A percentile compares a stretch with the other conserved stretches of the same genome.
Conservation (phyloP, 495 filamentous ascomycete genomes). For the Xanthoparmelia taractica region DNA sequence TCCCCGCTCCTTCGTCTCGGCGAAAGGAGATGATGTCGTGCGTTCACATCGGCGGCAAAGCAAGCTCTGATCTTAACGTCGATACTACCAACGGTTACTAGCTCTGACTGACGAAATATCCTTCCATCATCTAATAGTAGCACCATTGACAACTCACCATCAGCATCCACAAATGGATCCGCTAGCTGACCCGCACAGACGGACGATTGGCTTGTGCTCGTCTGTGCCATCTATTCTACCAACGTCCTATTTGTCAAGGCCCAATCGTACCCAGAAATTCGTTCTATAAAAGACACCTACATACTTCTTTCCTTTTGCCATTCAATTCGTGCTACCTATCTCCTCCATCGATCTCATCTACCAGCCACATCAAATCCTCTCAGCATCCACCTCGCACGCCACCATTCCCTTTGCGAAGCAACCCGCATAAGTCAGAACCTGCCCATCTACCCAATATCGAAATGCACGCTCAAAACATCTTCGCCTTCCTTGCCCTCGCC, state of each 20-base stretch:
- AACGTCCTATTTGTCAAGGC: background rate
- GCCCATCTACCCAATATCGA: background rate
- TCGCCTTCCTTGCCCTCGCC: constrained; percentile 7
- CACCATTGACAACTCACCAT: background rate
- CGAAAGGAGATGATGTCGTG: background rate
- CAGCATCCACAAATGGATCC: background rate
- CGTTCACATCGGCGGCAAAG: background rate
- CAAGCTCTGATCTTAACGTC: background rate
- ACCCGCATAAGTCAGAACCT: background rate
- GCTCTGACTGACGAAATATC: background rate
- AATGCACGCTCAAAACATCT: background rate
- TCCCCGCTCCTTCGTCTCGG: background rate
- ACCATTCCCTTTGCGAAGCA: background rate
- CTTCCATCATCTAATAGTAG: background rate
- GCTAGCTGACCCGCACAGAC: background rate
- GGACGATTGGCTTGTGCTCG: background rate
- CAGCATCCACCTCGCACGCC: background rate
- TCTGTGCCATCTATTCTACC: background rate
- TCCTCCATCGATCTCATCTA: background rate
- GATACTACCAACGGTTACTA: background rate
- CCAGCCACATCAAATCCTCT: background rate
- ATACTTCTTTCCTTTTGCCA: background rate
- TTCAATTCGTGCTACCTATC: background rate
- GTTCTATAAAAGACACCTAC: background rate
- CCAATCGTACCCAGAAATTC: background rate